Evolutionary conservation across 306 rosid genomes (phyloP).

Genomic region (Acacia crassicarpa): DNA sequence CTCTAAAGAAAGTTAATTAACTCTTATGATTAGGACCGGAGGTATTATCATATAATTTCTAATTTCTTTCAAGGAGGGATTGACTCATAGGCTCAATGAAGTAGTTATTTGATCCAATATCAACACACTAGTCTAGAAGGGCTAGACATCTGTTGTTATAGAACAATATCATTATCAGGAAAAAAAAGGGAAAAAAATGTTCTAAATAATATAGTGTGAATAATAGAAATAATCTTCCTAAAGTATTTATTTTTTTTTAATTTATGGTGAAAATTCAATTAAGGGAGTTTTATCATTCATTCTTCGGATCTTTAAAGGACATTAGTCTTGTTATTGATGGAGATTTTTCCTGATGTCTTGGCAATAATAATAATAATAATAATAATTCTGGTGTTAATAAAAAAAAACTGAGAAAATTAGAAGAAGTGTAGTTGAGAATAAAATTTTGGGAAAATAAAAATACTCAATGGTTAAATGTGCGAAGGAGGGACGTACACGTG

Average conservation of each 20-base stretch:
- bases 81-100: background rate
- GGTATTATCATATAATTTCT: too few relatives aligned
- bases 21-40: too few relatives aligned
- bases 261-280: background rate
- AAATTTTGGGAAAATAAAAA: background rate
- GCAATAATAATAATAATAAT: background rate
- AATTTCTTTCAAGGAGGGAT: too few relatives aligned
- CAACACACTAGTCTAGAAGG: too few relatives aligned
- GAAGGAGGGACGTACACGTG: background rate
- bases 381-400: background rate
- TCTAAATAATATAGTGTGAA: too few relatives aligned
- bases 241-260: background rate
- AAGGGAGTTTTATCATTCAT: background rate
- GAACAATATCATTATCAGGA: background rate
- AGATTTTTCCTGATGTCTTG: background rate
- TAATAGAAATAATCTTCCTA: background rate
- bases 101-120: too few relatives aligned
- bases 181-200: too few relatives aligned
- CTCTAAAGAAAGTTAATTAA: too few relatives aligned
- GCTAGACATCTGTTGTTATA: too few relatives aligned
- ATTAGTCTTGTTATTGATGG: background rate
- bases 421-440: background rate
- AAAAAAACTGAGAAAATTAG: background rate
- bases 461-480: background rate
- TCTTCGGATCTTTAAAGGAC: background rate